A percentile compares a stretch with the other conserved stretches of the same genome.
These are phyloP conservation scores for Colletotrichum noveboracense DNA, from an alignment of 2,329 filamentous ascomycete species.

Conservation along the genomic window DNA sequence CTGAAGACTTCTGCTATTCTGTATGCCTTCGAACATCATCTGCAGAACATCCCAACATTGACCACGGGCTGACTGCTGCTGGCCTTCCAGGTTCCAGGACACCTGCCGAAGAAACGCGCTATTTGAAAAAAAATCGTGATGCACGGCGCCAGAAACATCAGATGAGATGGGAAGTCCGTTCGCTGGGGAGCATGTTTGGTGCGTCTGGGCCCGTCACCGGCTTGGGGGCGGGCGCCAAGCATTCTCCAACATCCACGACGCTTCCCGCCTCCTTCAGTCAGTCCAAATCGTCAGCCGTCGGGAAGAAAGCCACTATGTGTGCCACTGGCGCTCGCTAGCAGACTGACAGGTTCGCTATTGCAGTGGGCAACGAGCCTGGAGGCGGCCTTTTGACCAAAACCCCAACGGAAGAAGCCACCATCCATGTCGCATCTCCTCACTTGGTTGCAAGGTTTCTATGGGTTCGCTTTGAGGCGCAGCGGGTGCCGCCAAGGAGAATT, in stretches of 20 bases:
- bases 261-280: neutral
- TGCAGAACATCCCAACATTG: neutral
- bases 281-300: neutral
- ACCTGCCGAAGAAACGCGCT: neutral
- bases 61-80: neutral
- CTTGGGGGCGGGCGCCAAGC: neutral
- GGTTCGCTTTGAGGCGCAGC: constrained; percentile 4
- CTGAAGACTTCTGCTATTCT: neutral
- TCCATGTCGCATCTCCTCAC: neutral
- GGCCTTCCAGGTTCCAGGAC: neutral
- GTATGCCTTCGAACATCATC: neutral
- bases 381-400: neutral
- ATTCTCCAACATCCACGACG: neutral
- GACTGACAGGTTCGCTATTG: neutral
- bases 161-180: neutral
- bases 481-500: constrained; percentile 3
- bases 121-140: neutral
- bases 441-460: neutral
- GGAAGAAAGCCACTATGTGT: neutral
- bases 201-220: neutral
- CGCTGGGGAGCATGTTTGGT: neutral
- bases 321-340: neutral
- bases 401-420: neutral
- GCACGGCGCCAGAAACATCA: neutral
- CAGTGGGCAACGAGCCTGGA: neutral